These are phyloP conservation scores for Rostrohypoxylon terebratum DNA, from an alignment of 495 filamentous ascomycete genomes.

Conservation along the genomic window DNA sequence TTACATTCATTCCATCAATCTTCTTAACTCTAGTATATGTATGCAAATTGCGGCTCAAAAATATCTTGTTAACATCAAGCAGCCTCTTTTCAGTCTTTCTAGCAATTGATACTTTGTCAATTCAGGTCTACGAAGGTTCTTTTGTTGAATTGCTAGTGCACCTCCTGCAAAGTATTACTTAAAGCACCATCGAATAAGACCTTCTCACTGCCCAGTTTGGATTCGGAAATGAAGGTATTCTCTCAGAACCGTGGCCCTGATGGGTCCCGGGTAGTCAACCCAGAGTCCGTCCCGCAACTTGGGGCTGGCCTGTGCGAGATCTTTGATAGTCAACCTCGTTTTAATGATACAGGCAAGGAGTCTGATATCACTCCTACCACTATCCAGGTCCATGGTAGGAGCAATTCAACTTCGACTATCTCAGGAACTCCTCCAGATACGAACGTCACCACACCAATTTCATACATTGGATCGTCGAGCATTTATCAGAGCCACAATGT, in stretches of 20 bases:
- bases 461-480: neutral
- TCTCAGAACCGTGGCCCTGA: conserved; percentile 27
- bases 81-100: neutral
- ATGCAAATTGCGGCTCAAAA: neutral
- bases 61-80: neutral
- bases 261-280: conserved; percentile 35
- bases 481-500: neutral
- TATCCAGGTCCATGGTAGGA: neutral
- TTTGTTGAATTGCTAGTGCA: neutral
- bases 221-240: conserved; percentile 22
- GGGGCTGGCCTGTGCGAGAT: conserved; percentile 39
- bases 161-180: neutral
- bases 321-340: neutral
- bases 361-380: neutral
- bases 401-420: conserved; percentile 3
- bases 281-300: conserved; percentile 31
- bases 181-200: neutral
- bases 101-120: neutral
- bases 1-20: neutral
- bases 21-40: neutral
- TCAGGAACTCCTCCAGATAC: neutral
- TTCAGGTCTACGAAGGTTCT: neutral
- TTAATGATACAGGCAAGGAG: neutral
- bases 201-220: neutral
- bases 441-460: conserved; percentile 3